Percentiles rank a stretch among this genome's conserved stretches.
Evolutionary conservation across 2,329 filamentous ascomycete species (phyloP).

Genomic region (Aspergillus fumigatus): DNA sequence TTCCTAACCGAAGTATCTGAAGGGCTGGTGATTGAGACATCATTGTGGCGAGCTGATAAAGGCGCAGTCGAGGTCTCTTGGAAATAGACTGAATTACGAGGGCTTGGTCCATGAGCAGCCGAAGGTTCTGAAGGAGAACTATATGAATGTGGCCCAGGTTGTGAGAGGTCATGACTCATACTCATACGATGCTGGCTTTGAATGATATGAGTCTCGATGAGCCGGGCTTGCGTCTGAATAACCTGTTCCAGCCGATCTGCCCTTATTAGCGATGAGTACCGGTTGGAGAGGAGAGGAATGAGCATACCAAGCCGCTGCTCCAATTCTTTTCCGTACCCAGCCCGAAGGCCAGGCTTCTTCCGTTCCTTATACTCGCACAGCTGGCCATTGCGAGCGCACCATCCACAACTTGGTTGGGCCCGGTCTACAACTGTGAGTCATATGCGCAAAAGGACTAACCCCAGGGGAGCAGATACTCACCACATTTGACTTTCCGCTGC

Average conservation of each 20-base stretch:
- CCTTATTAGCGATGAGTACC: constrained; percentile 3
- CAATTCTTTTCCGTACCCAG: constrained; percentile 67
- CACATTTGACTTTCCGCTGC: constrained; percentile 45
- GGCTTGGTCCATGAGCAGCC: constrained; percentile 51
- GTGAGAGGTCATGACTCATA: constrained; percentile 21
- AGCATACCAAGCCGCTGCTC: constrained; percentile 59
- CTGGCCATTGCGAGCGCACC: constrained; percentile 65
- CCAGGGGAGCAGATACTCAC: constrained; percentile 21
- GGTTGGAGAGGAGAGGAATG: not conserved
- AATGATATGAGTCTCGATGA: constrained; percentile 56
- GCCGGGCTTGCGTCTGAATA: constrained; percentile 61
- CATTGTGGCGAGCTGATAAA: constrained; percentile 42
- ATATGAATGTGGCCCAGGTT: constrained; percentile 27
- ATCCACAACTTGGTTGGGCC: constrained; percentile 60
- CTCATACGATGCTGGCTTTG: constrained; percentile 27
- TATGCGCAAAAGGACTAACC: not conserved
- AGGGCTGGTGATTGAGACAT: constrained; percentile 39
- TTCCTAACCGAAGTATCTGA: constrained; percentile 30
- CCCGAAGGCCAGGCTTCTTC: constrained; percentile 63
- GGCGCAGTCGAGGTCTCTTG: constrained; percentile 55
- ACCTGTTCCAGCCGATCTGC: constrained; percentile 63
- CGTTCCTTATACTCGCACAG: constrained; percentile 65
- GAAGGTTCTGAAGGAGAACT: constrained; percentile 50
- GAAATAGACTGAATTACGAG: constrained; percentile 56
- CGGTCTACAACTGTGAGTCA: constrained; percentile 36